Evolutionary conservation across 768 basidiomycete genomes (phyloP), one percentile per base, ranked within the genome.

Genomic region (Podaxis sp.): DNA sequence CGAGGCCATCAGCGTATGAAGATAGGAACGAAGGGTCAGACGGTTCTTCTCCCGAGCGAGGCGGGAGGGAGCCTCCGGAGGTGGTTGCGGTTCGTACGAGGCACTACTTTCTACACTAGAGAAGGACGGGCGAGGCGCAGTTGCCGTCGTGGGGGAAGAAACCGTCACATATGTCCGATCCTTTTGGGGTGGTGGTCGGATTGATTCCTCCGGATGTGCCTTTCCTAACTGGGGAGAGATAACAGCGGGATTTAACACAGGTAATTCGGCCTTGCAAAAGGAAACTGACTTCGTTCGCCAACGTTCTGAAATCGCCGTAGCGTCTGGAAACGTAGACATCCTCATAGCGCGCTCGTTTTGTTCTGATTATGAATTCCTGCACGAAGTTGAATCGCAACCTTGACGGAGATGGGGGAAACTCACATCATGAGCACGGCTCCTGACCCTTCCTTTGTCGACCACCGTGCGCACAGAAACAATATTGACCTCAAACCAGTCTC

Each of bases 361-460:
- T 98, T 32, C 93, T 86, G 32, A 99, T 86, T 66, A 99, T 87
- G 71, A 99, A 99, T 80, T 98, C 97, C 91, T 98, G 67, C 16
- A 14, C 37, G 46, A 51, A 65, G 44, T 65, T 55, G 59, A 44
- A 57, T 37, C 37, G 57, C 55, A 35, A 42, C 56, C 5, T 52
- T 58, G 18, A 37, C 40, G 61, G 36, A 61, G 55, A 44, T 44
- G 47, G 62, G 14, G 25, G 4, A 54, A n/a, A 76, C 84, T 64
- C 69, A 91, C 95, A 75, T 99, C 95, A 72, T 97, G 95, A 11
- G 79, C 83, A 66, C 88, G 85, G 70, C 85, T 93, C 61, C 97
- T 79, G 64, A 99, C 82, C 42, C 93, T 83, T 6, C 93, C 91
- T 74, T 87, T 95, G 71, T 92, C 90, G 3, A 85, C 74, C 3